Conservation (phyloP, 805 yeast species). For the Ogataea nitratoaversa region DNA sequence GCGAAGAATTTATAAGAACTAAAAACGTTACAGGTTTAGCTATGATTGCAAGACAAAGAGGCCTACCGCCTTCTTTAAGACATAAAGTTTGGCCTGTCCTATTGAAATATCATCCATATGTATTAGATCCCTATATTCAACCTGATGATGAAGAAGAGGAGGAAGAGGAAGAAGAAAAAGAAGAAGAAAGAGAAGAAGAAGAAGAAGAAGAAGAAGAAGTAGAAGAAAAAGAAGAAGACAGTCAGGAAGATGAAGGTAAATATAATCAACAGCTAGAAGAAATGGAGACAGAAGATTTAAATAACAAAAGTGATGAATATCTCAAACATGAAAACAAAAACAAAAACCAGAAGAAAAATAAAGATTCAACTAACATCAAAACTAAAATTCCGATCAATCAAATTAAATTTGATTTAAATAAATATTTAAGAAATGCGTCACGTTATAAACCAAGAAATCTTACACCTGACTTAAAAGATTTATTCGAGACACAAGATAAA, state of each 20-base stretch:
- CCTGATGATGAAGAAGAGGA: slow-evolving; percentile 48
- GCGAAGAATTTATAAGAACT: slow-evolving; percentile 50
- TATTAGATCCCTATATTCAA: slow-evolving; percentile 65
- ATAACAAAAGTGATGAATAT: slow-evolving; percentile 20
- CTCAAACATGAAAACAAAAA: slow-evolving; percentile 7
- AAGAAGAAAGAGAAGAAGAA: slow-evolving; percentile 20
- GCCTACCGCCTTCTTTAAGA: slow-evolving; percentile 80
- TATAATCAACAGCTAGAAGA: no score
- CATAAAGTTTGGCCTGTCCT: slow-evolving; percentile 81
- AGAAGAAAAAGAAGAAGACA: slow-evolving; percentile 17
- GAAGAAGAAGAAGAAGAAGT: slow-evolving; percentile 16
- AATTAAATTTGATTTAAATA: slow-evolving; percentile 54
- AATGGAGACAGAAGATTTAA: no score
- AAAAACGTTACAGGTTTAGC: slow-evolving; percentile 76
- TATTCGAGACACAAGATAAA: slow-evolving; percentile 44
- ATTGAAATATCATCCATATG: slow-evolving; percentile 81
- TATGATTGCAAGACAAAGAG: slow-evolving; percentile 72
- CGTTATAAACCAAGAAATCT: slow-evolving; percentile 31
- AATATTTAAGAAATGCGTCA: slow-evolving; percentile 48
- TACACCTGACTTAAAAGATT: slow-evolving; percentile 28
- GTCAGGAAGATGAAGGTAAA: slow-evolving; percentile 16
- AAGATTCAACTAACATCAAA: no score
- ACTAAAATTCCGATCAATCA: slow-evolving; percentile 27
- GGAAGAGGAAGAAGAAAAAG: slow-evolving; percentile 28
- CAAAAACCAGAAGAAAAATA: slow-evolving; percentile 7